A percentile compares a stretch with the other conserved stretches of the same genome.
These are phyloP conservation scores for Aegle marmelos DNA, from an alignment of 345 rosid genomes.

Conservation along the genomic window DNA sequence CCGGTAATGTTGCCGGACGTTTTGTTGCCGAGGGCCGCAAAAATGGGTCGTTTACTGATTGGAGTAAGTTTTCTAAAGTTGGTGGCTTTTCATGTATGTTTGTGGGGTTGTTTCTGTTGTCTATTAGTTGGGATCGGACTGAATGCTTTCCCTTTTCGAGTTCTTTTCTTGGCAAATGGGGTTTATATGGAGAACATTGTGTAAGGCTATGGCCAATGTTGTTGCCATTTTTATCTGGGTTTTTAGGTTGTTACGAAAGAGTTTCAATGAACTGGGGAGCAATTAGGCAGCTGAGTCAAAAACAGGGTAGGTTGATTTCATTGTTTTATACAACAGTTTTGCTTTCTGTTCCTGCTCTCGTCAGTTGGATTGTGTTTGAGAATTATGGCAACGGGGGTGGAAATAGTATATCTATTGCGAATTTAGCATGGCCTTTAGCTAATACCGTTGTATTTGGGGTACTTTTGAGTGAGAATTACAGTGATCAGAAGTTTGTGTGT, in stretches of 20 bases:
- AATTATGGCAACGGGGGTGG: constrained; percentile 40
- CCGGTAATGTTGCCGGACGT: constrained; percentile 71
- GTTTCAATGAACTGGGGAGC: constrained; percentile 66
- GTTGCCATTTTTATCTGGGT: constrained; percentile 83
- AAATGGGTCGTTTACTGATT: constrained; percentile 14
- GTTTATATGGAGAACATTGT: constrained; percentile 59
- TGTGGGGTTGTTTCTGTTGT: constrained; percentile 61
- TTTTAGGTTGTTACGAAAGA: constrained; percentile 81
- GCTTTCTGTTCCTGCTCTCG: constrained; percentile 70
- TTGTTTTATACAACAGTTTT: constrained; percentile 60
- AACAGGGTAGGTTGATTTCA: constrained; percentile 65
- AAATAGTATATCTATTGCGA: constrained; percentile 49
- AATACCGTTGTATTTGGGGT: constrained; percentile 91
- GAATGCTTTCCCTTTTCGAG: constrained; percentile 75
- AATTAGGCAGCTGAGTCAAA: constrained; percentile 59
- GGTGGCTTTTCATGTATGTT: constrained; percentile 64
- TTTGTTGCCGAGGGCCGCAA: constrained; percentile 34
- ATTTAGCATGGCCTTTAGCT: constrained; percentile 83
- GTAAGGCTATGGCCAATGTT: constrained; percentile 78
- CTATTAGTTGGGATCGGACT: constrained; percentile 85
- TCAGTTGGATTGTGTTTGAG: constrained; percentile 52
- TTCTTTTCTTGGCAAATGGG: constrained; percentile 34
- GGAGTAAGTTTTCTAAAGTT: constrained; percentile 33
- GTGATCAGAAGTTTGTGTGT: constrained; percentile 53
- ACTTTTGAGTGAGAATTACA: constrained; percentile 68